These are phyloP conservation scores for Stephania cephalantha DNA, from an alignment of 164 flowering plant genomes.

Conservation along the genomic window DNA sequence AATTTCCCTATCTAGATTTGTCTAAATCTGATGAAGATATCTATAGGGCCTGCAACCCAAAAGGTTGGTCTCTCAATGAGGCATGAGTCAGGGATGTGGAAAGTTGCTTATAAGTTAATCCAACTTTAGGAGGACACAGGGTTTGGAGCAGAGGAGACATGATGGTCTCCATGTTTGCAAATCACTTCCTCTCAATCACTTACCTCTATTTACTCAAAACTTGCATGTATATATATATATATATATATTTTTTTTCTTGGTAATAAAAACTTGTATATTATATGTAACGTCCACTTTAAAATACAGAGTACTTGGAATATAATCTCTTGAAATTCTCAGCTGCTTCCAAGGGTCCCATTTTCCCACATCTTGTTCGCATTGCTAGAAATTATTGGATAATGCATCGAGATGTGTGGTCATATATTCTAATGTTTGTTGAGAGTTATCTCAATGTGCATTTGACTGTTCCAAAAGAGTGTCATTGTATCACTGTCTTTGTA, in stretches of 20 bases:
- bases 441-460: too few relatives aligned
- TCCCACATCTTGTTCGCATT: background rate
- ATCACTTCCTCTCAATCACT: slow-evolving; percentile 35
- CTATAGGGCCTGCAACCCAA: slow-evolving; percentile 13
- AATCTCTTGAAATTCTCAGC: background rate
- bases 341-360: background rate
- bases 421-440: too few relatives aligned
- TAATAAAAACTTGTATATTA: background rate
- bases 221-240: background rate
- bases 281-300: background rate
- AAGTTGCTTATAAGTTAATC: slow-evolving; percentile 30
- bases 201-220: background rate
- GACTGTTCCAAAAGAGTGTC: too few relatives aligned
- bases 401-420: too few relatives aligned
- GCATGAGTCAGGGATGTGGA: slow-evolving; percentile 22
- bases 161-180: slow-evolving; percentile 60
- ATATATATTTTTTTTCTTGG: background rate
- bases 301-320: background rate
- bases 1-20: background rate
- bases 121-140: slow-evolving; percentile 29
- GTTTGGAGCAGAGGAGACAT: slow-evolving; percentile 56
- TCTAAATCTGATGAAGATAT: background rate
- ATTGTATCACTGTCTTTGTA: too few relatives aligned
- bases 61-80: slow-evolving; percentile 19
- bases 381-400: too few relatives aligned